Conservation (phyloP, 73 alveolate species). For the Paramecium primaurelia region DNA sequence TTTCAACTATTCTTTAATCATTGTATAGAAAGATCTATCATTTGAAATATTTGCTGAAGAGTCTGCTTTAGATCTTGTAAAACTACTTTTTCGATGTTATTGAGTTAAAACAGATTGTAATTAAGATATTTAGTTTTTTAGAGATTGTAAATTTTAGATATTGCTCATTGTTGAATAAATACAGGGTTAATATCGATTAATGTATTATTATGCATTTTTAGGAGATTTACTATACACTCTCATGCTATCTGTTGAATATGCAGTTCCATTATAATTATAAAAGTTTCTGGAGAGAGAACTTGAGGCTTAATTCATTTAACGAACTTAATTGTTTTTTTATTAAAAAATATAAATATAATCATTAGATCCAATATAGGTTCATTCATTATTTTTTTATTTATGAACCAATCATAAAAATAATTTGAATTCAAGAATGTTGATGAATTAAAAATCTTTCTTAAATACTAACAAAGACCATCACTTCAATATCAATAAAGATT, state of each 20-base stretch:
- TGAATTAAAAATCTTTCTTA: neutral
- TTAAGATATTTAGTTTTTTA: neutral
- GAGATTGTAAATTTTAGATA: neutral
- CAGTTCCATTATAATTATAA: constrained; percentile 1
- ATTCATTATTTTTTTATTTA: neutral
- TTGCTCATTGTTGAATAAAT: neutral
- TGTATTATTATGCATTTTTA: neutral
- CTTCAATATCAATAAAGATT: neutral
- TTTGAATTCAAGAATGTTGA: neutral
- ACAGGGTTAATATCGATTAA: neutral
- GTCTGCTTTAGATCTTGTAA: neutral
- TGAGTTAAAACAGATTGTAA: neutral
- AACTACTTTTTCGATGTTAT: constrained; percentile 3
- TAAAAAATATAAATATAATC: neutral
- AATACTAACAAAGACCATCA: neutral
- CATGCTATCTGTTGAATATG: neutral
- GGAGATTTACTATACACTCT: constrained; percentile 19
- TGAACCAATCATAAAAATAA: neutral
- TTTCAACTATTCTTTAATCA: neutral
- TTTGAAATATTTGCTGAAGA: constrained; percentile 3
- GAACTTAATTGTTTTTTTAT: neutral
- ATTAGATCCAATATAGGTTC: neutral
- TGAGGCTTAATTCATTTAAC: constrained; percentile 26
- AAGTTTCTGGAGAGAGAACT: neutral
- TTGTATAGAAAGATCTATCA: neutral